Evolutionary conservation across 371 early-diverging fungal species (phyloP), one percentile per base, ranked within the genome.

Genomic region (Rhizopus sp.): DNA sequence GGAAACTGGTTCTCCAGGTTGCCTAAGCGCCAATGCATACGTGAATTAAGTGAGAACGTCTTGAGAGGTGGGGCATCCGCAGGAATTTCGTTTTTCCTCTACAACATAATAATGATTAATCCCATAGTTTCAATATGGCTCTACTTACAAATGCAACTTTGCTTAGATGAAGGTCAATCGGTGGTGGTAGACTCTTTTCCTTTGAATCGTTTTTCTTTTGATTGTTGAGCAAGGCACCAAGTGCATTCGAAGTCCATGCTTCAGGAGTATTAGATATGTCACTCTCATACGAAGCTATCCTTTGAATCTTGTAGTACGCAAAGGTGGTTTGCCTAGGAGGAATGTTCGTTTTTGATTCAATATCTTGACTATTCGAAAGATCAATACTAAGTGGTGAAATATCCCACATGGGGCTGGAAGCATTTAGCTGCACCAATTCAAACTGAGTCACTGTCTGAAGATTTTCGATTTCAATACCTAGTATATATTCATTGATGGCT

Each of bases 401-500:
- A 7, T 65, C 51, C 95, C 95, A 94, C 4, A 72, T 55, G 13
- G 91, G 87, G 66, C 92, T 90, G 15, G 84, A 65, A 30, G 88
- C 83, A 4, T 90, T 79, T 5, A 94, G 62, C 49, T 93, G 93
- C n/a, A 72, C 66, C 53, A 93, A 60, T 17, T 83, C 76, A 52
- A 92, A 80, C 29, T 81, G 74, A 40, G 82, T 74, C 0, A 71
- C 63, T 13, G 79, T 73, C 55, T 87, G 91, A 50, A 91, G 62
- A 60, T 90, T 90, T 63, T 88, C 90, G 46, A 86, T 85, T 81
- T 97, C 97, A 30, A 97, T 82, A 3, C 95, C 96, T 7, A 97
- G 77, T 29, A 95, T 85, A 55, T 90, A 93, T 60, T 93, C 93
- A 60, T 86, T 83, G 5, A 91, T 75, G 6, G 73, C 71, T 15